Evolutionary conservation across 352 stramenopile genomes (phyloP).

Genomic region (Phytopythium chamaehyphon): DNA sequence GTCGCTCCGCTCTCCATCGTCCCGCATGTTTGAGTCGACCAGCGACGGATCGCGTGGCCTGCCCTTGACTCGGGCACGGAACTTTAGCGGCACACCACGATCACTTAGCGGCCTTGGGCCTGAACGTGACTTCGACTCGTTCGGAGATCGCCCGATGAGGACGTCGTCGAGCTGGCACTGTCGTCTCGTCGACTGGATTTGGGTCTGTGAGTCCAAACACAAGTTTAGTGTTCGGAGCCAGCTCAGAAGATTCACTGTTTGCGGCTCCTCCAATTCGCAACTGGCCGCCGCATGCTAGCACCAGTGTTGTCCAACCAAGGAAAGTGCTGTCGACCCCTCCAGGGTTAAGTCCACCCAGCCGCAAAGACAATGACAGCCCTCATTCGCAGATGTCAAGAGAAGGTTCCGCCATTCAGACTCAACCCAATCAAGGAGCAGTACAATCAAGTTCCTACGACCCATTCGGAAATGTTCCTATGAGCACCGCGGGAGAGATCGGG

Average conservation of each 20-base stretch:
- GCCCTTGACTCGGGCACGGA: constrained; percentile 1
- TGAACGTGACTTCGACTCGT: not conserved
- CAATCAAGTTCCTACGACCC: not conserved
- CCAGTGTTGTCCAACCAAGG: constrained; percentile 12
- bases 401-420: not conserved
- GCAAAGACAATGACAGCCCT: not conserved
- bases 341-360: not conserved
- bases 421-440: not conserved
- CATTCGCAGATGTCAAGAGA: not conserved
- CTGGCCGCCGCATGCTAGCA: not conserved
- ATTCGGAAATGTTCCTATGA: not conserved
- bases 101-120: not conserved
- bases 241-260: constrained; percentile 1
- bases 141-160: not conserved
- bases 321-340: constrained; percentile 14
- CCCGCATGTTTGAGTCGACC: constrained; percentile 22
- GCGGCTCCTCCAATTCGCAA: not conserved
- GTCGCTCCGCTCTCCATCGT: constrained; percentile 20
- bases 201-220: not conserved
- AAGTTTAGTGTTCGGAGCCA: not conserved
- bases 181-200: constrained; percentile 2
- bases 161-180: constrained; percentile 4
- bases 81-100: not conserved
- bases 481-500: constrained; percentile 15
- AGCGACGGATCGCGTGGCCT: constrained; percentile 8